Base-by-base conservation (phyloP, 140 eudicot genomes). In the Artemisia princeps region DNA sequence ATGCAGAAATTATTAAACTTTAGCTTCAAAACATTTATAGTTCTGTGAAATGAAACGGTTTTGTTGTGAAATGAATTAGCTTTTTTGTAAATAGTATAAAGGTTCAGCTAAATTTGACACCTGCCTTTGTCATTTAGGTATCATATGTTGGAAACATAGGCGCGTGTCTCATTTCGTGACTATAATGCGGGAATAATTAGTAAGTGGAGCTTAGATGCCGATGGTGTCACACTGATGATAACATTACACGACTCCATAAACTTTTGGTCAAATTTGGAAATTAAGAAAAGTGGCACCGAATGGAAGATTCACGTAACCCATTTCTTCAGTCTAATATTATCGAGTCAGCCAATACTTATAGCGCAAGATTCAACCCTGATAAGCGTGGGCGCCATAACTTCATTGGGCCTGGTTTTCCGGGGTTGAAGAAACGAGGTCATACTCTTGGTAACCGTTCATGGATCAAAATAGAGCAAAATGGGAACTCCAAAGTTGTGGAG, bases 371-470 rank as follows among this genome's bases (percentile, higher is more conserved):
- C 72, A 53, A 58, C 67, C 58, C 50, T 0, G 82, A 77, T 60
- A 85, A 80, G 24, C 74, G 52, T 10, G 90, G 86, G 60, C 64
- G 62, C 63, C 78, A 79, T 0, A 78, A 70, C 76, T 33, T 71
- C 62, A 69, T 60, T 9, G 83, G 85, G 44, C 72, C 79, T 22
- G 85, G 84, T 64, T 78, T 91, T 74, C 83, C 84, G 0, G 94
- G 94, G 57, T 52, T 88, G 60, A 92, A 88, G 74, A 92, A 88
- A 84, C 77, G 98, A 80, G 87, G 86, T 30, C 97, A 83, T 77
- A 72, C 85, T 50, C 85, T 56, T 68, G 91, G 88, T 56, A 88
- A 74, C 77, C 95, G 96, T 12, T 92, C 98, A 44, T 92, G 98
- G 98, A 92, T 88, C 61, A 83, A 73, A 80, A 88, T 92, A 56